Base-by-base conservation (phyloP, 75 land plant genomes). In the Gnetum montanum region DNA sequence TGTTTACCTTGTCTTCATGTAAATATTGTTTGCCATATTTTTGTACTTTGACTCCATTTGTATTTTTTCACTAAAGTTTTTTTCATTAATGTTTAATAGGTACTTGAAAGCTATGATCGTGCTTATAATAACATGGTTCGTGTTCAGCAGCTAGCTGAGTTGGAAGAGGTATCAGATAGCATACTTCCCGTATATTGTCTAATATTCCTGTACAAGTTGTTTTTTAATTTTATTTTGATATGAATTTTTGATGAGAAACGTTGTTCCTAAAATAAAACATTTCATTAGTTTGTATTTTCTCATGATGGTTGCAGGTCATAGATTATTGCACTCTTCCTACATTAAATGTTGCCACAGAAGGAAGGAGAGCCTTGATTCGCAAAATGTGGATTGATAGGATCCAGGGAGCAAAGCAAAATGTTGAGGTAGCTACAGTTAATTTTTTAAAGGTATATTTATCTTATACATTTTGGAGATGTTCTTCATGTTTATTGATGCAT, bases 351-450 rank as follows among this genome's bases (percentile, higher is more conserved):
- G 70, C 73, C 53, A 72, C 77, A 38, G 95, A 85, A 51, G 77
- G 79, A 10, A 72, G 92, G 24, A 66, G 71, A 40, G 80, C 74
- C 4, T 75, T 90, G 25, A 90, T 95, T 37, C 85, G 97, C 15
- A 90, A 84, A 49, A 95, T 95, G 99, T 95, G 99, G 99, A 85
- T 70, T 46, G 92, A 90, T 47, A 88, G 99, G 20, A 95, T 95
- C 54, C 81, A 76, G 54, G 99, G 99, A 29, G 60, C 88, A 7
- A 95, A 95, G 57, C 66, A 86, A 25, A 95, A 95, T 72, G 99
- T 95, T 64, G 99, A 95, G 99, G 99, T 95, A 31, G 30, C 23
- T 19, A 28, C 58, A 3, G 19, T 53, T 52, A 33, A 19, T 24
- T 15, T 19, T 43, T 11, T 44, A 53, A 25, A 28, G n/a, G 19